Percentiles rank a stretch among this genome's conserved stretches.
phyloP scores from a whole-genome alignment of 495 filamentous ascomycete genomes.

The Trichoderma virens region DNA sequence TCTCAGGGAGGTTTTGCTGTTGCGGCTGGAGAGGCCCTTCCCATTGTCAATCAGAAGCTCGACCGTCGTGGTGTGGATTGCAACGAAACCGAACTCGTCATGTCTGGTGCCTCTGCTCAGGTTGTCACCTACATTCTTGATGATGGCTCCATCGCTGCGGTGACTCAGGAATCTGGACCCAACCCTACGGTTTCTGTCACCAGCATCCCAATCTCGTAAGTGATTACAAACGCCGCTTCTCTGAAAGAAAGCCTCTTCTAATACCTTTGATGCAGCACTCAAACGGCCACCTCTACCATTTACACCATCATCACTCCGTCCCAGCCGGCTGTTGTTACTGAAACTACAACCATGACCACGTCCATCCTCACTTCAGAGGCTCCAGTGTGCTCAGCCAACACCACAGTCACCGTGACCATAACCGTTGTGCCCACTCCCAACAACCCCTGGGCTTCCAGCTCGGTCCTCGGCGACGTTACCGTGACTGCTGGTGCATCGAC shows the following conservation, averaged over 20 bases:
- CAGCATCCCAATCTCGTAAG: conserved; percentile 11
- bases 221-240: background rate
- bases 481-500: conserved; percentile 3
- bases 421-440: conserved; percentile 12
- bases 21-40: background rate
- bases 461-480: conserved; percentile 6
- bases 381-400: conserved; percentile 4
- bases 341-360: conserved; percentile 12
- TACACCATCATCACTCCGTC: conserved; percentile 7
- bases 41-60: background rate
- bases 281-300: conserved; percentile 9
- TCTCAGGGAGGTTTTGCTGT: background rate
- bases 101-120: background rate
- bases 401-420: conserved; percentile 12
- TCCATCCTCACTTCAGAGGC: conserved; percentile 7
- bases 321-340: background rate
- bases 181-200: background rate
- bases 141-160: background rate
- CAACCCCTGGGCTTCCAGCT: conserved; percentile 9
- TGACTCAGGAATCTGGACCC: background rate
- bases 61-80: background rate
- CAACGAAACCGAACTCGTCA: background rate
- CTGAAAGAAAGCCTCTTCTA: background rate
- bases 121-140: background rate
- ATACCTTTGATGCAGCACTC: background rate